Evolutionary conservation across 768 basidiomycete species (phyloP), one percentile per base, ranked within the genome.

Genomic region (Lenzites betulinus): DNA sequence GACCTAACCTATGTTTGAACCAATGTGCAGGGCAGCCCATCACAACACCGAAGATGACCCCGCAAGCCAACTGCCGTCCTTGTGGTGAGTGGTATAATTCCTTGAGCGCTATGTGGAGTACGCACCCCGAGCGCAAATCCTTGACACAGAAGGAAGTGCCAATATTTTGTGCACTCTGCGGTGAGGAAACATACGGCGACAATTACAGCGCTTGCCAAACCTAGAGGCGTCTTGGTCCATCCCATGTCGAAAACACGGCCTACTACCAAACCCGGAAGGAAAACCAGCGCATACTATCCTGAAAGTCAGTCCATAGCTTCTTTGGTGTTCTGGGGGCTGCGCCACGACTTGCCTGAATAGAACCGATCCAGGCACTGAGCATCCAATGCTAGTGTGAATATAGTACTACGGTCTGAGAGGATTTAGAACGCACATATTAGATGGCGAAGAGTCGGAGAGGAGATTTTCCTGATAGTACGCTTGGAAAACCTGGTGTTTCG

Each of bases 81-180:
- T 26, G 12, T n/a, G n/a, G 55, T 23, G 7, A 49, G 55, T 16
- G 30, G 23, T 3, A 12, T 25, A 36, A 43, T 43, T n/a, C n/a
- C 16, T 22, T n/a, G 12, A 13, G n/a, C 15, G 18, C 23, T 18
- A 13, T 4, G 46, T 15, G 20, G 20, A 33, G 22, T 4, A 74
- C 86, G 60, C 58, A 89, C 84, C 22, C 90, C 90, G 13, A 85
- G 72, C 0, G 80, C 81, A 38, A 92, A 65, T 0, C 90, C 90
- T 70, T 92, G 90, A 60, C 83, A 90, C 0, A 92, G 78, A 23
- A 92, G 66, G 65, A 92, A 88, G 7, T 92, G 88, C 91, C 90
- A 92, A 66, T 86, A 92, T 58, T 79, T 60, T 12, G 75, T 87
- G 67, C 91, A 92, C 74, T 92, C 77, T 0, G 88, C 88, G 7